Conservation (phyloP, 352 stramenopile genomes). For the Globisporangium nagaii region DNA sequence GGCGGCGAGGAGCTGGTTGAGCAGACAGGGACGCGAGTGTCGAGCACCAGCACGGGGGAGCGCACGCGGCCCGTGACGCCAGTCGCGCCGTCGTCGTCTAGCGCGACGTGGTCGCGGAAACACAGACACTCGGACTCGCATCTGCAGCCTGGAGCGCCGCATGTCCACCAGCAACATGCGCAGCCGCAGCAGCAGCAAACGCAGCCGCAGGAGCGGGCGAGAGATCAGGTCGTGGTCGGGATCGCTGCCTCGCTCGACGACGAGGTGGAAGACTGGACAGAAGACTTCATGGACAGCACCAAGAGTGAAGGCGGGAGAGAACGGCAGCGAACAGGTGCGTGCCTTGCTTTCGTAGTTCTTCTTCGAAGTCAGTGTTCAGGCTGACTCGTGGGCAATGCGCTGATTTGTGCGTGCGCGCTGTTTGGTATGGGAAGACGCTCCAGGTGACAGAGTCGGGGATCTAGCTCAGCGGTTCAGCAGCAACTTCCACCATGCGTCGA, state of each 20-base stretch:
- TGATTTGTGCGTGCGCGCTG: neutral
- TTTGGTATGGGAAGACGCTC: neutral
- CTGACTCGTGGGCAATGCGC: neutral
- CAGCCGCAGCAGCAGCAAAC: neutral
- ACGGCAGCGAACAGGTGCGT: neutral
- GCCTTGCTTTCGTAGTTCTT: neutral
- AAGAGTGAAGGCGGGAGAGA: slow-evolving; percentile 3
- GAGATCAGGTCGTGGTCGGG: slow-evolving; percentile 67
- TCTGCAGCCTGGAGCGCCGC: slow-evolving; percentile 21
- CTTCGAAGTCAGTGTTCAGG: neutral
- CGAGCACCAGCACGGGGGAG: slow-evolving; percentile 2
- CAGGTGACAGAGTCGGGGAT: slow-evolving; percentile 1
- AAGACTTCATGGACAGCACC: slow-evolving; percentile 36
- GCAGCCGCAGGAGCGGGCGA: slow-evolving; percentile 1
- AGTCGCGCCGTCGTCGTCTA: neutral
- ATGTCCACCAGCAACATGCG: slow-evolving; percentile 10
- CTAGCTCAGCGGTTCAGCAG: slow-evolving; percentile 14
- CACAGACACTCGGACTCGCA: slow-evolving; percentile 13
- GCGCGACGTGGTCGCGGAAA: slow-evolving; percentile 2
- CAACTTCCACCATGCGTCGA: slow-evolving; percentile 22
- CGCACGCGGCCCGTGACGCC: slow-evolving; percentile 2
- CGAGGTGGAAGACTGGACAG: slow-evolving; percentile 75
- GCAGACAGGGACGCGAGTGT: slow-evolving; percentile 1
- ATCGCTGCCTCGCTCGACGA: slow-evolving; percentile 60
- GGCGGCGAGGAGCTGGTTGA: neutral